Evolutionary conservation across 1,284 basidiomycete species (phyloP).

Genomic region (Sporisorium reilianum): DNA sequence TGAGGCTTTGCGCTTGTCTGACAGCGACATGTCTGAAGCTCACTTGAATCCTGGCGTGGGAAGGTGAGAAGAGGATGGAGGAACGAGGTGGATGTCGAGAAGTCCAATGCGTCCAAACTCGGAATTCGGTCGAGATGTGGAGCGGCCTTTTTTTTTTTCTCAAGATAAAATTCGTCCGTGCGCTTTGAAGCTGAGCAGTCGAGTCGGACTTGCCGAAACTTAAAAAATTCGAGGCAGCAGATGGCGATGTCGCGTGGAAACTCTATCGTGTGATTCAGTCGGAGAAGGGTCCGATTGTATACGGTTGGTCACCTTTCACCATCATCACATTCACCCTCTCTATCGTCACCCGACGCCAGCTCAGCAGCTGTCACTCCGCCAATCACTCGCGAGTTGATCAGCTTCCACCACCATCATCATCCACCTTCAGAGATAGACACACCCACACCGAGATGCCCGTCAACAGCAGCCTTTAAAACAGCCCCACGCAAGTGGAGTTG

Average conservation of each 20-base stretch:
- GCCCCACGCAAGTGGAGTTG: slow-evolving; percentile 51
- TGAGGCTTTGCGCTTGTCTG: slow-evolving; percentile 34
- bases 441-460: slow-evolving; percentile 28
- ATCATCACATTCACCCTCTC: slow-evolving; percentile 7
- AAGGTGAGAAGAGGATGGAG: not conserved
- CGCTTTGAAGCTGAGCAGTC: slow-evolving; percentile 7
- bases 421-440: not conserved
- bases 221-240: slow-evolving; percentile 14
- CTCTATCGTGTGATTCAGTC: slow-evolving; percentile 11
- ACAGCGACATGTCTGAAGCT: slow-evolving; percentile 22
- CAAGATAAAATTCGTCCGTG: slow-evolving; percentile 23
- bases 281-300: slow-evolving; percentile 17
- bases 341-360: not conserved
- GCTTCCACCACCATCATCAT: slow-evolving; percentile 9
- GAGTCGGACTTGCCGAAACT: not conserved
- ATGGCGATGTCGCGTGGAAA: slow-evolving; percentile 13
- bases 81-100: slow-evolving; percentile 4
- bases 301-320: slow-evolving; percentile 3
- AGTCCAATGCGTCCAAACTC: slow-evolving; percentile 5
- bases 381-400: not conserved
- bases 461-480: slow-evolving; percentile 25
- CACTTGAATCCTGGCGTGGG: not conserved
- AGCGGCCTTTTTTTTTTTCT: slow-evolving; percentile 3
- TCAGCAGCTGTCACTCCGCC: not conserved
- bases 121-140: slow-evolving; percentile 31